phyloP scores from a whole-genome alignment of 257 asterid genomes.

The Primulina huaijiensis region DNA sequence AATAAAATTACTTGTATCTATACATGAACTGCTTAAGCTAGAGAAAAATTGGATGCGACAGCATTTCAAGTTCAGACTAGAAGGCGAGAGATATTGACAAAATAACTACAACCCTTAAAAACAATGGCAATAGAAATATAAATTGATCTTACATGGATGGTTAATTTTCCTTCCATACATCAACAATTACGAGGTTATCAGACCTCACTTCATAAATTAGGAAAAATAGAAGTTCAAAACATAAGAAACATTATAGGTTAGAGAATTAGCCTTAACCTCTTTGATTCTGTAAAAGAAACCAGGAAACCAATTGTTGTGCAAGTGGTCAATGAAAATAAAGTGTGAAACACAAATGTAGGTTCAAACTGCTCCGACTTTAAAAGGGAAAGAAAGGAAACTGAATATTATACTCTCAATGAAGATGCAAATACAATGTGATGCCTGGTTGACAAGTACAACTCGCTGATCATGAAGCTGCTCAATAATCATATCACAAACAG shows the following conservation, averaged over 20 bases:
- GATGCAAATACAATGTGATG: conserved; percentile 20
- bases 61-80: not conserved
- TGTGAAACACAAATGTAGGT: not conserved
- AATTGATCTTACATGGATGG: too few relatives aligned
- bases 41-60: not conserved
- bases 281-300: not conserved
- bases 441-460: conserved; percentile 98
- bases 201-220: not conserved
- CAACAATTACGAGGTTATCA: not conserved
- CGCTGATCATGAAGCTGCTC: conserved; percentile 99
- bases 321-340: conserved; percentile 2
- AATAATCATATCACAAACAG: conserved; percentile 96
- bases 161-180: too few relatives aligned
- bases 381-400: not conserved
- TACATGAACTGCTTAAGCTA: not conserved
- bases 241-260: too few relatives aligned
- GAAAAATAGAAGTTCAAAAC: not conserved
- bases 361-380: not conserved
- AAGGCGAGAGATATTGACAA: not conserved
- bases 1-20: not conserved
- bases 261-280: not conserved
- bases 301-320: not conserved
- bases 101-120: too few relatives aligned
- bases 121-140: too few relatives aligned
- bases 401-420: not conserved